Percentiles rank a stretch among this genome's conserved stretches.
These are phyloP conservation scores for Gastrolobium bilobum DNA, from an alignment of 306 rosid genomes.

Conservation along the genomic window DNA sequence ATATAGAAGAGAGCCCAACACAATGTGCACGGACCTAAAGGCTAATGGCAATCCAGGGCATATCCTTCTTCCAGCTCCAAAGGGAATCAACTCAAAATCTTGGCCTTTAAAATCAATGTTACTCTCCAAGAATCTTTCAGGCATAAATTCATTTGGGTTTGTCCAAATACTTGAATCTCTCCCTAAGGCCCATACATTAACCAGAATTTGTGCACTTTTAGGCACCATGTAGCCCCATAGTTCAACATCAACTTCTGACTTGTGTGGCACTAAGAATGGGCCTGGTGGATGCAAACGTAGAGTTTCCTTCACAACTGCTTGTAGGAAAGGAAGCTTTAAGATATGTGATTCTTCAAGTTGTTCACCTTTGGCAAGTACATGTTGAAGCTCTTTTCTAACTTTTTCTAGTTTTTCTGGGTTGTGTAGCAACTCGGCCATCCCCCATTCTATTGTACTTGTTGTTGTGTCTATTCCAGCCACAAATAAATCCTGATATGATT, in stretches of 20 bases:
- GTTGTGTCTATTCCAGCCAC: constrained; percentile 50
- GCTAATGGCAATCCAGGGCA: constrained; percentile 44
- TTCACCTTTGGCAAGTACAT: neutral
- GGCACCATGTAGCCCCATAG: constrained; percentile 31
- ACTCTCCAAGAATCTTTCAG: constrained; percentile 47
- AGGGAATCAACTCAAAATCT: constrained; percentile 36
- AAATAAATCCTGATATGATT: constrained; percentile 46
- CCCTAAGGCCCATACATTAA: constrained; percentile 51
- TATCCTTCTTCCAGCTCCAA: constrained; percentile 40
- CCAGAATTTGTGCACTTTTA: constrained; percentile 30
- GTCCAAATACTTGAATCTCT: constrained; percentile 44
- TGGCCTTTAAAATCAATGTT: constrained; percentile 45
- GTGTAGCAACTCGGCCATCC: constrained; percentile 45
- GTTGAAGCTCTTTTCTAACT: constrained; percentile 28
- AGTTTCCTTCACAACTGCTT: constrained; percentile 44
- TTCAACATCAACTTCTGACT: constrained; percentile 2
- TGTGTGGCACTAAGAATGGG: constrained; percentile 47
- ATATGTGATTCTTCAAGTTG: constrained; percentile 30
- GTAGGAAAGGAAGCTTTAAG: constrained; percentile 40
- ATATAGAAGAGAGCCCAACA: constrained; percentile 40
- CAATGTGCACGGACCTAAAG: neutral
- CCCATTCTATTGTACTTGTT: constrained; percentile 38
- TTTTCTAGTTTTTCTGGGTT: constrained; percentile 33
- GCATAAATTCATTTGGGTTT: constrained; percentile 44
- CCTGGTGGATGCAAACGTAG: constrained; percentile 47